Conservation (phyloP, 352 stramenopile species). For the Pythium oligandrum region DNA sequence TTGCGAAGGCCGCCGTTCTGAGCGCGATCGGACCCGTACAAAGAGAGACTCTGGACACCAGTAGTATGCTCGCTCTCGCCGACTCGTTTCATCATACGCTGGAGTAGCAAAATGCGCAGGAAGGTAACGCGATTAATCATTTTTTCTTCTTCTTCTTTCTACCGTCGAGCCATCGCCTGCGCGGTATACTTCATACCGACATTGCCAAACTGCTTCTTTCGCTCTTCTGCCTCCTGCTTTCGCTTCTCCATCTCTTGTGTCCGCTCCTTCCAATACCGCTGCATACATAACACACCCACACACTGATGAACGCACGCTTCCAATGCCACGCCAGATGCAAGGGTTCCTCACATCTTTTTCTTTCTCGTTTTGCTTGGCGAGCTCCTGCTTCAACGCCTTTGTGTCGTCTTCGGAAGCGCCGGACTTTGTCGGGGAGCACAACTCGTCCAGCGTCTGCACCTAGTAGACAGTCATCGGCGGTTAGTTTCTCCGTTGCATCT, state of each 20-base stretch:
- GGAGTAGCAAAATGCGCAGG: constrained; percentile 8
- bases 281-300: neutral
- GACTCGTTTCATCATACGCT: constrained; percentile 80
- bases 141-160: constrained; percentile 2
- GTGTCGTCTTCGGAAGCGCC: constrained; percentile 15
- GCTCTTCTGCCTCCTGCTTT: constrained; percentile 54
- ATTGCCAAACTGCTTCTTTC: constrained; percentile 68
- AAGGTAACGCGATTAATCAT: neutral
- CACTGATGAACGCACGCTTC: too few species aligned
- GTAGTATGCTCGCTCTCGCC: constrained; percentile 63
- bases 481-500: neutral
- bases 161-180: constrained; percentile 27
- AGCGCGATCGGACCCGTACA: constrained; percentile 69
- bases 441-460: constrained; percentile 60
- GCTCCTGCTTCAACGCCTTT: constrained; percentile 39
- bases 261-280: constrained; percentile 74
- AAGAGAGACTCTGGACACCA: constrained; percentile 55
- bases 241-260: constrained; percentile 56
- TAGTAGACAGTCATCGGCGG: neutral
- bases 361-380: constrained; percentile 54
- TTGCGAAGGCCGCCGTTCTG: constrained; percentile 81
- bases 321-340: neutral
- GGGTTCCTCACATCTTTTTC: constrained; percentile 36
- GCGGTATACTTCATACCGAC: constrained; percentile 72
- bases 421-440: constrained; percentile 22